Percentiles rank a stretch among this genome's conserved stretches.
Conservation (phyloP, 2,329 filamentous ascomycete species). For the Thermoascus crustaceus region DNA sequence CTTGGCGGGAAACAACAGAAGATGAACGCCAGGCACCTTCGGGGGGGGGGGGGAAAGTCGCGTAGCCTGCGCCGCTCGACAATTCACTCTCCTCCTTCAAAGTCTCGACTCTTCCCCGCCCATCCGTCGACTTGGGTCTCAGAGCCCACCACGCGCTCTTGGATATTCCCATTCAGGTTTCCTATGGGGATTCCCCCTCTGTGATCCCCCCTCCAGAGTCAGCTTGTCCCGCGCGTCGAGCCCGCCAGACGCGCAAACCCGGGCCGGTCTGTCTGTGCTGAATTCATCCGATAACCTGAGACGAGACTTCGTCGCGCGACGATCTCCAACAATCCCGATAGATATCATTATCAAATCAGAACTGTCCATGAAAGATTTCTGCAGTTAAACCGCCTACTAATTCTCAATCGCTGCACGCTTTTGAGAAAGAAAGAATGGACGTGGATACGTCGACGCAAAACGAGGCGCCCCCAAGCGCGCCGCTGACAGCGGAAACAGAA, state of each 20-base stretch:
- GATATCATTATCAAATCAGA: background rate
- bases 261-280: no score
- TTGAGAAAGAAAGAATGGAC: conserved; percentile 2
- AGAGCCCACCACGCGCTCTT: background rate
- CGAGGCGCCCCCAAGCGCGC: background rate
- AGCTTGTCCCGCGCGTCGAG: background rate
- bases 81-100: conserved; percentile 4
- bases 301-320: background rate
- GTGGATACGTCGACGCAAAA: conserved; percentile 4
- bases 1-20: conserved; percentile 2
- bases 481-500: conserved; percentile 5
- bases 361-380: background rate
- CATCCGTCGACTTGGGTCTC: background rate
- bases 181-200: no score
- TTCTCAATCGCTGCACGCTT: background rate
- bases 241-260: background rate
- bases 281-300: background rate
- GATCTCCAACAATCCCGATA: background rate
- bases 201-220: no score
- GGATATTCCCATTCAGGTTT: no score
- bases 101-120: no score
- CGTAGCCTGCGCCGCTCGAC: conserved; percentile 3
- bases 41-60: background rate
- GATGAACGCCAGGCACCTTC: no score
- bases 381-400: no score